Evolutionary conservation across 2,329 filamentous ascomycete genomes (phyloP).

Genomic region (Xylaria sp.): DNA sequence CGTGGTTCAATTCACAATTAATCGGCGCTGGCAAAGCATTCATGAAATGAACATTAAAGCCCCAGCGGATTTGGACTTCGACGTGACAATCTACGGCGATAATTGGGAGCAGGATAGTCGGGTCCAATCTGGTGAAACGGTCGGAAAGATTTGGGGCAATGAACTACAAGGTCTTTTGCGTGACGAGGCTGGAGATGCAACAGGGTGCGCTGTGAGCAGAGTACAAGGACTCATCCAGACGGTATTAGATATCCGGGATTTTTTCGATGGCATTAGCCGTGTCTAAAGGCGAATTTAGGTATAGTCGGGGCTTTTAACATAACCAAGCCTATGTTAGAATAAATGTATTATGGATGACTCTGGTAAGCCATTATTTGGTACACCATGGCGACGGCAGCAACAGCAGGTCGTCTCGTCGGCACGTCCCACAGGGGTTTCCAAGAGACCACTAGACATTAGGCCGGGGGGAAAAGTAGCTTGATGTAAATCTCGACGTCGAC

Average conservation of each 20-base stretch:
- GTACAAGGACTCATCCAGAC: constrained; percentile 37
- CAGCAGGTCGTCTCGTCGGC: not conserved
- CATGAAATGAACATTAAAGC: constrained; percentile 35
- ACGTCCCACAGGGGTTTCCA: not conserved
- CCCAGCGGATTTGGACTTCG: constrained; percentile 41
- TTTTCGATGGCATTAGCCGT: constrained; percentile 26
- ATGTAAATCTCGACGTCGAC: not conserved
- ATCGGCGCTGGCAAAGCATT: constrained; percentile 48
- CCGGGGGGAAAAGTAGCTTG: not conserved
- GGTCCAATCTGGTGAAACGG: constrained; percentile 28
- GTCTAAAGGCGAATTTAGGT: not conserved
- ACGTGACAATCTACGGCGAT: constrained; percentile 46
- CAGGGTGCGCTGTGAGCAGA: constrained; percentile 49
- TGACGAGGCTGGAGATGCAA: constrained; percentile 20
- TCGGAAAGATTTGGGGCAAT: constrained; percentile 44
- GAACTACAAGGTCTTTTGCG: constrained; percentile 43
- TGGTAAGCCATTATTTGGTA: not conserved
- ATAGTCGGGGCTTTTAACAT: not conserved
- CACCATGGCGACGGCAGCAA: not conserved
- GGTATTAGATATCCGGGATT: constrained; percentile 40
- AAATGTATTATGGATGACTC: not conserved
- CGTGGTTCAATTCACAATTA: constrained; percentile 50
- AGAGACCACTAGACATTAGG: not conserved
- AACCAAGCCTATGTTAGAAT: not conserved
- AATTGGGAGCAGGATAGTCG: constrained; percentile 46